phyloP scores from a whole-genome alignment of 129 eudicot genomes.

The Centrapalus pauciflorus region DNA sequence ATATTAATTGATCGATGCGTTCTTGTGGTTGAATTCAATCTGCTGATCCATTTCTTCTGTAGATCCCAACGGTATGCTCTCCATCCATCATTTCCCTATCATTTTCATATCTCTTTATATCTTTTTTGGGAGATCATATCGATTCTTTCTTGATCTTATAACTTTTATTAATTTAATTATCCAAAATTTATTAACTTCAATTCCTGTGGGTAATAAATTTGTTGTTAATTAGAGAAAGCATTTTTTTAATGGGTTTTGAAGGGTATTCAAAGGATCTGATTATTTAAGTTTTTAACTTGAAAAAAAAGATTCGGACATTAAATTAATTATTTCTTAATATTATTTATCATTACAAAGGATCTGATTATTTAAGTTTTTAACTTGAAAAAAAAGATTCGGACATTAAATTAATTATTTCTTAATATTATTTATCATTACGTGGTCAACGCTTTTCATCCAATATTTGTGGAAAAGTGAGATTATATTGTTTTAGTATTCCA shows the following conservation, averaged over 20 bases:
- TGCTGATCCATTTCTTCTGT: conserved; percentile 22
- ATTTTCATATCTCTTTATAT: neutral
- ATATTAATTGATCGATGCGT: conserved; percentile 30
- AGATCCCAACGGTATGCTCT: conserved; percentile 90
- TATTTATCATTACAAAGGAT: conserved; percentile 4
- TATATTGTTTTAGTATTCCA: neutral
- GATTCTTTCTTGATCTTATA: neutral
- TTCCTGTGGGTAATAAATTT: neutral
- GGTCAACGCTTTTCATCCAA: conserved; percentile 30
- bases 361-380: no score
- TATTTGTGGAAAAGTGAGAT: conserved; percentile 21
- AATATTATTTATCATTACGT: conserved; percentile 4
- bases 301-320: neutral
- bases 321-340: neutral
- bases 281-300: no score
- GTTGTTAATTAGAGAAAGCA: neutral
- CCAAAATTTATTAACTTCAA: neutral
- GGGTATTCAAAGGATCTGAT: no score
- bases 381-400: neutral
- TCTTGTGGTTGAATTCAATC: conserved; percentile 16
- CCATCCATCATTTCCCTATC: neutral
- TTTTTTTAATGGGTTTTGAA: neutral
- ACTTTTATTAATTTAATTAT: neutral
- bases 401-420: neutral
- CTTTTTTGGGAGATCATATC: neutral